Evolutionary conservation across 164 flowering plant species (phyloP).

Genomic region (Vitis riparia): DNA sequence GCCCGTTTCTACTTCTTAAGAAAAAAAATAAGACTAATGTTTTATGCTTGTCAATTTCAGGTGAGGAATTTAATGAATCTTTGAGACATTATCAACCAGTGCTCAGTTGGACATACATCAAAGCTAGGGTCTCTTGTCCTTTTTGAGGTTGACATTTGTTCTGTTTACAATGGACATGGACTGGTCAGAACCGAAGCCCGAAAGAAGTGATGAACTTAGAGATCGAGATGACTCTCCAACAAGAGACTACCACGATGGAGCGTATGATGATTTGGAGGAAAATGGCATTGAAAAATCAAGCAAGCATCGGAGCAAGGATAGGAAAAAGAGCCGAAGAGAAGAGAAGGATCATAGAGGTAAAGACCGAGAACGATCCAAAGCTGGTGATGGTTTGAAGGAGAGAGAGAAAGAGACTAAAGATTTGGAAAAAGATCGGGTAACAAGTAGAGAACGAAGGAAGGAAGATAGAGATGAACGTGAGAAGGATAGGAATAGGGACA

Average conservation of each 20-base stretch:
- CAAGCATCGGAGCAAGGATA: slow-evolving; percentile 55
- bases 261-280: slow-evolving; percentile 28
- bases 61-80: too few relatives aligned
- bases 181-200: slow-evolving; percentile 25
- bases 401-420: slow-evolving; percentile 35
- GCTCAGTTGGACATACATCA: too few relatives aligned
- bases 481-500: slow-evolving; percentile 34
- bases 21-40: too few relatives aligned
- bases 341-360: slow-evolving; percentile 55
- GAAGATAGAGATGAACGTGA: slow-evolving; percentile 52
- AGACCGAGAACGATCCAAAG: slow-evolving; percentile 44
- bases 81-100: too few relatives aligned
- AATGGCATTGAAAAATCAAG: slow-evolving; percentile 30
- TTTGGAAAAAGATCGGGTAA: slow-evolving; percentile 25
- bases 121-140: too few relatives aligned
- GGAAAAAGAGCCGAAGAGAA: slow-evolving; percentile 55
- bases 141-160: neutral
- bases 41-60: too few relatives aligned
- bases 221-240: slow-evolving; percentile 25
- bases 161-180: slow-evolving; percentile 13
- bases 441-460: slow-evolving; percentile 44
- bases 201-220: slow-evolving; percentile 15
- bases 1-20: too few relatives aligned
- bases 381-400: slow-evolving; percentile 30
- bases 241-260: slow-evolving; percentile 23